Evolutionary conservation across 768 basidiomycete species (phyloP).

Genomic region (Tubosaeta sp.): DNA sequence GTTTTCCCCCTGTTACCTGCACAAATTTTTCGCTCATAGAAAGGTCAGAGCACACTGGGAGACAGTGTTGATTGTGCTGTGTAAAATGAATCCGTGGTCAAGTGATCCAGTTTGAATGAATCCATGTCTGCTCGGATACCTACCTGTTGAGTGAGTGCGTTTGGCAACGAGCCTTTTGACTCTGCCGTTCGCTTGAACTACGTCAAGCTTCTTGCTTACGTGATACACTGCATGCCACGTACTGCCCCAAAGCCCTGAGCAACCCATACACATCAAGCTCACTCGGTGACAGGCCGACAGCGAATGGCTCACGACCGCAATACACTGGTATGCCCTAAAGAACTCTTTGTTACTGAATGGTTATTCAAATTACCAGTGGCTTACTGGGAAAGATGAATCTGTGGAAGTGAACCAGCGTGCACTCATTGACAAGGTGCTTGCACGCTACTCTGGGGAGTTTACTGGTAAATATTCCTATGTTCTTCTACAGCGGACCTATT

Average conservation of each 20-base stretch:
- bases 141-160: too few species aligned
- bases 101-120: background rate
- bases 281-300: background rate
- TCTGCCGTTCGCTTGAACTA: too few species aligned
- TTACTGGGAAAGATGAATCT: slow-evolving; percentile 67
- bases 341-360: background rate
- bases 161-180: too few species aligned
- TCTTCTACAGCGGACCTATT: background rate
- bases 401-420: slow-evolving; percentile 94
- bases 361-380: slow-evolving; percentile 35
- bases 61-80: too few species aligned
- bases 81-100: background rate
- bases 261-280: background rate
- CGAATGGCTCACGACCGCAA: slow-evolving; percentile 29
- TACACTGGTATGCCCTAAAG: slow-evolving; percentile 21
- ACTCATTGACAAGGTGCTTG: slow-evolving; percentile 95
- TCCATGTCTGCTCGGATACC: too few species aligned
- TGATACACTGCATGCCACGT: too few species aligned
- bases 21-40: background rate
- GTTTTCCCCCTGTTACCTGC: too few species aligned
- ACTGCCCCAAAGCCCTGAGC: background rate
- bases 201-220: background rate
- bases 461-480: slow-evolving; percentile 44
- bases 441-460: slow-evolving; percentile 92
- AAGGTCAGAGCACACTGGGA: too few species aligned